Base-by-base conservation (phyloP, 2,329 filamentous ascomycete genomes). In the Lasiodiplodia sp. region DNA sequence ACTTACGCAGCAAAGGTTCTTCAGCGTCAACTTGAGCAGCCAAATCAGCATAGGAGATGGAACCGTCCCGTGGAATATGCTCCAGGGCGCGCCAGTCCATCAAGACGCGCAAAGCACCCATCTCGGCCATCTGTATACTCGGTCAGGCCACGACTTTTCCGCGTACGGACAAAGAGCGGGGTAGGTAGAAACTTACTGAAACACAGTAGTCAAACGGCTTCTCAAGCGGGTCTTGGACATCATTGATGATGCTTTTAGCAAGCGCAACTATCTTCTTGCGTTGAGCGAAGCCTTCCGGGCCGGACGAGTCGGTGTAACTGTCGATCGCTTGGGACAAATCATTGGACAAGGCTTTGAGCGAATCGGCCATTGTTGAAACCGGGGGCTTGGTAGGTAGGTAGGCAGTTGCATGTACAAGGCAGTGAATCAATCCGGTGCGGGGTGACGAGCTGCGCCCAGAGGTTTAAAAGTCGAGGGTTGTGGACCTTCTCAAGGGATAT, bases 21-120 rank as follows among this genome's bases (percentile, higher is more conserved):
- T 68, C 67, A 12, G 67, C 67, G 28, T 47, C 47, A 51, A 52
- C 57, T 23, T 56, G 58, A 2, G 58, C 52, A 2, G 57, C 67
- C n/a, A 65, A 40, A 8, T 68, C 67, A 10, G 37, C 34, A 40
- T 68, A 68, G 18, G 57, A 64, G n/a, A 64, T 68, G n/a, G 37
- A 47, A 11, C 64, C 64, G 23, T 23, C 23, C 1, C 14, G 12
- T 14, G 58, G 67, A 31, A 68, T 68, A 28, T 47, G 51, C 49
- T 68, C 67, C 14, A 68, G 18, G n/a, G 58, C 67, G 18, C 34
- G 25, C 58, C 67, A 68, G 28, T 64, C 66, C 57, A 63, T 62
- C 14, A 68, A n/a, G 16, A 68, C 34, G 10, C 66, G 57, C 3
- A 68, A 23, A 21, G 57, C 57, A 11, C 56, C 49, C 49, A 68